Base-by-base conservation (phyloP, 257 asterid species). In the Scutellaria baicalensis region DNA sequence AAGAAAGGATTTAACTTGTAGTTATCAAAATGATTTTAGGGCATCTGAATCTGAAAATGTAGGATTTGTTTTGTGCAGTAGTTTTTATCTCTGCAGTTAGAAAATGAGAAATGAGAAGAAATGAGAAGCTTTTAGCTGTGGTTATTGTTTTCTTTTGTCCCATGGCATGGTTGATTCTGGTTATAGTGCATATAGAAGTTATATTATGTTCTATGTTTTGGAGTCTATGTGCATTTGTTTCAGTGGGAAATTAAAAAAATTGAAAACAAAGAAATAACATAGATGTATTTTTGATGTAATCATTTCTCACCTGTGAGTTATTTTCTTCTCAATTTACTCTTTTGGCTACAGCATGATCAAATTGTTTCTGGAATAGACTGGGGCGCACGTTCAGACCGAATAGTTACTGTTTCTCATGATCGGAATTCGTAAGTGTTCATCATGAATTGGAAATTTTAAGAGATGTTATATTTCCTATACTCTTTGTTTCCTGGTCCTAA, bases 321-420 rank as follows among this genome's bases (percentile, higher is more conserved):
- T 51, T 70, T 69, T 68, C 54, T 69, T 78, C 74, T 69, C 44
- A 60, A 35, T 42, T 66, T 75, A 76, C 59, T 55, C 59, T 69
- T 72, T 47, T 78, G 77, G 74, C 73, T 70, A 76, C 95, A 94
- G 99, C 99, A 94, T 79, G 99, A 94, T 80, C 99, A 94, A 84
- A 88, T 94, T 84, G 90, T 94, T 79, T 94, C 97, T 9, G 99
- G 97, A 69, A 78, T 94, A 49, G 99, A 94, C 80, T 94, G 99
- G 99, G 75, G 99, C 69, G 66, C 68, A 66, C 84, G 77, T 52
- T 84, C 99, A 12, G 90, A 91, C 88, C 83, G 82, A 82, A 87
- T 93, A 70, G 99, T 94, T 45, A 84, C 99, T 54, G 99, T 89
- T 75, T 89, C 99, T 79, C 97, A 94, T 84, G 99, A 94, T 75